Percentiles rank a stretch among this genome's conserved stretches.
Evolutionary conservation across 2,329 filamentous ascomycete species (phyloP).

Genomic region (Furcasterigmium furcatum): DNA sequence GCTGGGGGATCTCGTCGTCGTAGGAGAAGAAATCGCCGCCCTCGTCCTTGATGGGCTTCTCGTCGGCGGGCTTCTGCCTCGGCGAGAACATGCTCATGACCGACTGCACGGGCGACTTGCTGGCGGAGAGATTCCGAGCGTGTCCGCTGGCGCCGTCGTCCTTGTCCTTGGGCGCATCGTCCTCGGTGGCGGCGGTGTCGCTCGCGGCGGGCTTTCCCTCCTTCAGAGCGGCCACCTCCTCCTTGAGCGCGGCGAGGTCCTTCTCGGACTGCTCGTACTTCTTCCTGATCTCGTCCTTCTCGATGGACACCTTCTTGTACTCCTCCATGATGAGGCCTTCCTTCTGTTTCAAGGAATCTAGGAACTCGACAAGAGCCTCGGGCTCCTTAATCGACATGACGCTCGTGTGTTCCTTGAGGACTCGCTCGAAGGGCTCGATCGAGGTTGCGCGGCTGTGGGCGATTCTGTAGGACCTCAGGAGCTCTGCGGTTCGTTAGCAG

Average conservation of each 20-base stretch:
- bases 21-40: constrained; percentile 86
- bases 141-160: constrained; percentile 16
- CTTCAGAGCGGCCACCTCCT: constrained; percentile 53
- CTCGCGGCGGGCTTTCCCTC: constrained; percentile 22
- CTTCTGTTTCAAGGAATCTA: constrained; percentile 81
- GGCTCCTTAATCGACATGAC: constrained; percentile 86
- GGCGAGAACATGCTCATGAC: constrained; percentile 48
- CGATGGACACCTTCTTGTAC: constrained; percentile 78
- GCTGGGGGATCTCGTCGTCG: constrained; percentile 77
- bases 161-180: constrained; percentile 17
- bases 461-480: constrained; percentile 86
- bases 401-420: constrained; percentile 88
- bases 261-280: constrained; percentile 68
- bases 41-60: constrained; percentile 24
- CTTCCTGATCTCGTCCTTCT: constrained; percentile 77
- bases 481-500: constrained; percentile 47
- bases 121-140: constrained; percentile 20
- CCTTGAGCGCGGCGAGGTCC: constrained; percentile 53
- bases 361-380: constrained; percentile 79
- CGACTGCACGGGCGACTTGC: constrained; percentile 44
- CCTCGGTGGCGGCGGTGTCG: constrained; percentile 10
- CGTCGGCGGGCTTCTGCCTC: constrained; percentile 35
- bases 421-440: constrained; percentile 91
- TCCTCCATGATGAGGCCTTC: constrained; percentile 94
- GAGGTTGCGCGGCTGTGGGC: constrained; percentile 83